Evolutionary conservation across 352 stramenopile genomes (phyloP), one percentile per base, ranked within the genome.

Genomic region (Pythium insidiosum): DNA sequence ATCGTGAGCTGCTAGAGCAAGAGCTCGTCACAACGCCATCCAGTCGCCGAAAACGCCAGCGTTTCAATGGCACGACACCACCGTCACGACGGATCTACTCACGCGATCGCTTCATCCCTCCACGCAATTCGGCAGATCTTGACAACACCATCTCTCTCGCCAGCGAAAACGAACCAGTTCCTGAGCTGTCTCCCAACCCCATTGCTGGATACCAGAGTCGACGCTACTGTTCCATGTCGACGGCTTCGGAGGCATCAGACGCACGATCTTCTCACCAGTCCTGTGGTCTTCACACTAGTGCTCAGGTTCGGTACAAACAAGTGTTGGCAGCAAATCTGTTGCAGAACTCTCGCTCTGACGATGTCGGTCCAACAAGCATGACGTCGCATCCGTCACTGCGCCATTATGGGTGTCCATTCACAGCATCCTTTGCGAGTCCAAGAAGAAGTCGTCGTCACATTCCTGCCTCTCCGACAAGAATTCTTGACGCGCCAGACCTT

Each of bases 401-500:
- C 2, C 53, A 52, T n/a, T 9, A n/a, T n/a, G n/a, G n/a, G n/a
- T n/a, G n/a, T n/a, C n/a, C n/a, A n/a, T n/a, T n/a, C n/a, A 51
- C n/a, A 40, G 55, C 5, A 26, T 19, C 9, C 33, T 36, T 16
- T 29, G 26, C n/a, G 13, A 31, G 18, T 21, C 43, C 16, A 7
- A 31, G 34, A 43, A 39, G 2, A n/a, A 41, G 40, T 2, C 38
- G 29, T 4, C 58, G 65, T 10, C 53, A 62, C 34, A 73, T 73
- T 9, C 55, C 63, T 5, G 69, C 57, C 22, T 62, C 56, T n/a
- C 58, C 69, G 3, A 62, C 52, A 11, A 71, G 88, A n/a, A 96
- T 98, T 51, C 60, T 99, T 11, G 95, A 99, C 67, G 95, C 95
- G 6, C 95, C 95, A 0, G 91, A 97, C 40, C 62, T 99, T 20